These are phyloP conservation scores for Aspergillus ochraceus DNA, from an alignment of 2,329 filamentous ascomycete species.

Conservation along the genomic window DNA sequence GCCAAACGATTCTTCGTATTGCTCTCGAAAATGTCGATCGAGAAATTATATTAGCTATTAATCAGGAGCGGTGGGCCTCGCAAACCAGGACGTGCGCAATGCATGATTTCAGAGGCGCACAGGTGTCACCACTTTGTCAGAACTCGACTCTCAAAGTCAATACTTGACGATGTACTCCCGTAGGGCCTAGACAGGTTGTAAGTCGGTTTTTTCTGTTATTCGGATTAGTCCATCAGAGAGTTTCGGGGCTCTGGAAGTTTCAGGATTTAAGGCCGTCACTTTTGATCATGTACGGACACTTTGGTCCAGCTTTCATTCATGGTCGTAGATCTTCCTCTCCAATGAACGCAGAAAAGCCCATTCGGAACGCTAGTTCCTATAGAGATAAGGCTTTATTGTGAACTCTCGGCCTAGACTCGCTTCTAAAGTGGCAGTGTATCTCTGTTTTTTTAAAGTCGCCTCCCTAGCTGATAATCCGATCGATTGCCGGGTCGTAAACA, in stretches of 20 bases:
- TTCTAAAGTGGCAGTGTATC: neutral
- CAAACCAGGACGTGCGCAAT: neutral
- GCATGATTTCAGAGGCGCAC: neutral
- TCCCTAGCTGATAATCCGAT: neutral
- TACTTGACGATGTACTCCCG: neutral
- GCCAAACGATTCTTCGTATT: neutral
- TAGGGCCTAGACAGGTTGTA: neutral
- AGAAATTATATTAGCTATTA: neutral
- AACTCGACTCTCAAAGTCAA: neutral
- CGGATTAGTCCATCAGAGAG: neutral
- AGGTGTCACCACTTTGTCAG: neutral
- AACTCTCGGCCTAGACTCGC: neutral
- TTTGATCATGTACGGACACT: slow-evolving; percentile 7
- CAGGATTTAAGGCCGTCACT: slow-evolving; percentile 4
- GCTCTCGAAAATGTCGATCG: neutral
- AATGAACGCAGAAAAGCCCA: neutral
- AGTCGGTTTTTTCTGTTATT: neutral
- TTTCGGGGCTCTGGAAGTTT: neutral
- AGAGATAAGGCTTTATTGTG: neutral
- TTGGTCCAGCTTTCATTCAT: neutral
- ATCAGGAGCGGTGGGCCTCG: neutral
- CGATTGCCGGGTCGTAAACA: neutral
- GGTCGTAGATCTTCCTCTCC: neutral
- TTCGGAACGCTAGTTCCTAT: neutral
- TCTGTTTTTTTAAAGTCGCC: neutral